These are phyloP conservation scores for Fusarium veterinarium DNA, from an alignment of 2,329 filamentous ascomycete genomes.

Conservation along the genomic window DNA sequence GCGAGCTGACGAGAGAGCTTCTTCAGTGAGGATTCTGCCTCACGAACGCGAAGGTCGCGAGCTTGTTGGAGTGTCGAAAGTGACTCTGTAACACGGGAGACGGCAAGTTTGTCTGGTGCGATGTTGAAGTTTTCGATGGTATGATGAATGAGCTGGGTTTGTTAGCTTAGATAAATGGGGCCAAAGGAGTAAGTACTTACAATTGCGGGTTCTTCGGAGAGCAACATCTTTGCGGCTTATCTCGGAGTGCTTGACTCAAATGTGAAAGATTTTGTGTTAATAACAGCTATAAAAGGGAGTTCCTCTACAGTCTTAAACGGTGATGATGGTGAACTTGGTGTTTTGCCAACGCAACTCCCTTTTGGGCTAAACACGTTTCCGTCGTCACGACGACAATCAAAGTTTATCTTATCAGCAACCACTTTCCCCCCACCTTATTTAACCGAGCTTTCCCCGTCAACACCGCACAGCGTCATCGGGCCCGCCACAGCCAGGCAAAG, in stretches of 20 bases:
- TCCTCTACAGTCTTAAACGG: neutral
- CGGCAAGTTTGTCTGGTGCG: slow-evolving; percentile 83
- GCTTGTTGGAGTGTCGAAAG: slow-evolving; percentile 85
- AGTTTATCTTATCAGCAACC: neutral
- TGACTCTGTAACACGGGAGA: slow-evolving; percentile 86
- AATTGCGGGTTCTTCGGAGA: slow-evolving; percentile 91
- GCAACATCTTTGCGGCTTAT: slow-evolving; percentile 75
- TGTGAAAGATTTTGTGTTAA: neutral
- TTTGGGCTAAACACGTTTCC: slow-evolving; percentile 5
- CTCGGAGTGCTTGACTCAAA: neutral
- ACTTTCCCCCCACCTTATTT: neutral
- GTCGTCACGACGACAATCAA: slow-evolving; percentile 51
- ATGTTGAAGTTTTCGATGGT: slow-evolving; percentile 97
- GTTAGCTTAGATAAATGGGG: slow-evolving; percentile 15
- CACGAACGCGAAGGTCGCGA: slow-evolving; percentile 80
- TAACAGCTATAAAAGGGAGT: neutral
- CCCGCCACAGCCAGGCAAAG: slow-evolving; percentile 38
- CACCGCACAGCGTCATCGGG: slow-evolving; percentile 42
- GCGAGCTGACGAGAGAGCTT: slow-evolving; percentile 81
- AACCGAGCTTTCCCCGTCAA: slow-evolving; percentile 38
- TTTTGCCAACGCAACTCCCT: slow-evolving; percentile 8
- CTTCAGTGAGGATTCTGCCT: slow-evolving; percentile 74
- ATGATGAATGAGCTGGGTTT: slow-evolving; percentile 82
- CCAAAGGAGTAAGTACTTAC: slow-evolving; percentile 62
- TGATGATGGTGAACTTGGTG: slow-evolving; percentile 16